Evolutionary conservation across 441 rosid species (phyloP), one percentile per base, ranked within the genome.

Genomic region (Erodium chrysanthum): DNA sequence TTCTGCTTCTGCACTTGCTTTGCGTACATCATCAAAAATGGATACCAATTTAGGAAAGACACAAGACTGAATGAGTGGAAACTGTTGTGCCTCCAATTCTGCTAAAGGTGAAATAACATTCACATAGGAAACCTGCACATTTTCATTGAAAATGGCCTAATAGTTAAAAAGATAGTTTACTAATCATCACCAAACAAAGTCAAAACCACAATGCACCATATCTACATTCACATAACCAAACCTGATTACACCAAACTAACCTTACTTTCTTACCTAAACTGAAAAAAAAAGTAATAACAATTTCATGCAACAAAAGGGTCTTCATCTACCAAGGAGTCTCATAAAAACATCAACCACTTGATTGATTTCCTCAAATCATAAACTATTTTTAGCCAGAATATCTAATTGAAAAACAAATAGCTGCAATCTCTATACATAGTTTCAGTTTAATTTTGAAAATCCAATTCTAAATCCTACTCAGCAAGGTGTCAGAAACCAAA

Each of bases 1-100:
- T 80, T 91, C 97, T 0, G 96, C 97, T 82, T 89, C 91, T 56
- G 81, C 83, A 66, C 98, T 86, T 12, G 96, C 92, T 79, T 79
- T 88, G 64, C 88, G 82, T 69, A 85, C 91, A 59, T 74, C 87
- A 46, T 83, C 89, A 0, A 67, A 77, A 33, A 85, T 67, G 42
- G 88, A 86, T n/a, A 91, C 89, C 72, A 91, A 74, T 81, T 85
- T 91, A 1, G 88, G 98, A 59, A 86, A 73, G 74, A 88, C 81
- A 70, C 96, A 93, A 69, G 88, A 91, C 44, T 74, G 77, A 40
- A 70, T 59, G 12, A 74, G 74, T 7, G 77, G 52, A 56, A 70
- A 74, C 65, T 61, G 71, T 15, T 70, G 74, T 23, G 96, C 95
- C 77, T 91, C 97, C 72, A 91, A 42, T 67, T 74, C 77, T 0